Conservation (phyloP, 1,139 yeast genomes). For the Geotrichum aggregatum region DNA sequence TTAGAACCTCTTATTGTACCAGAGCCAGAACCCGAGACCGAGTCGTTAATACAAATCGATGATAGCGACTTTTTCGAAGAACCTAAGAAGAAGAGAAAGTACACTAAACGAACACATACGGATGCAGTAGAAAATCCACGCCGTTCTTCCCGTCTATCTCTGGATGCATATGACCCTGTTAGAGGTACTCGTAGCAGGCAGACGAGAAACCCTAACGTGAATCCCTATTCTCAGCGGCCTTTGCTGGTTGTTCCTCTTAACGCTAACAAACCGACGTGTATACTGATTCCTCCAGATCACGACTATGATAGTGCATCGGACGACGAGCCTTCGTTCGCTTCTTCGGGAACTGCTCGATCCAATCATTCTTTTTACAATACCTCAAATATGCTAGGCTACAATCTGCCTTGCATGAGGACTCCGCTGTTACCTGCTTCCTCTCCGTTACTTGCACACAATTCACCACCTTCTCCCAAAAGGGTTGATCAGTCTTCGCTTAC, state of each 20-base stretch:
- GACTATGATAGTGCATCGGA: not conserved
- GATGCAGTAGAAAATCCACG: not conserved
- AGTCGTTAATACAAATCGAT: too few species aligned
- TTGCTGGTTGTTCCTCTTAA: slow-evolving; percentile 12
- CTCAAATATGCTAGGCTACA: not conserved
- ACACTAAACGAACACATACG: not conserved
- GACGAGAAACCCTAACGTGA: not conserved
- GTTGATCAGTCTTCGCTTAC: not conserved
- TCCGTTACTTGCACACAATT: not conserved
- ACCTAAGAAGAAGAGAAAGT: not conserved
- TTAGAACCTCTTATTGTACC: not conserved
- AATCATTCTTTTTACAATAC: not conserved
- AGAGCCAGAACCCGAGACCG: not conserved
- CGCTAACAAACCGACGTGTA: slow-evolving; percentile 10
- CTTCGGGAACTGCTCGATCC: not conserved
- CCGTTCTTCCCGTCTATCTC: not conserved
- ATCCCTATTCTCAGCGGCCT: not conserved
- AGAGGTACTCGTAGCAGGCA: not conserved
- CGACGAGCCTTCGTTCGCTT: not conserved
- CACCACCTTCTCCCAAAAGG: not conserved
- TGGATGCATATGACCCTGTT: not conserved
- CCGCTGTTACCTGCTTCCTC: not conserved
- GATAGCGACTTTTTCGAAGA: not conserved
- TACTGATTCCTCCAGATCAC: slow-evolving; percentile 3
- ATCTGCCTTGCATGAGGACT: slow-evolving; percentile 1